These are phyloP conservation scores for Xerocomellus chrysenteron DNA, from an alignment of 768 basidiomycete species.

Conservation along the genomic window DNA sequence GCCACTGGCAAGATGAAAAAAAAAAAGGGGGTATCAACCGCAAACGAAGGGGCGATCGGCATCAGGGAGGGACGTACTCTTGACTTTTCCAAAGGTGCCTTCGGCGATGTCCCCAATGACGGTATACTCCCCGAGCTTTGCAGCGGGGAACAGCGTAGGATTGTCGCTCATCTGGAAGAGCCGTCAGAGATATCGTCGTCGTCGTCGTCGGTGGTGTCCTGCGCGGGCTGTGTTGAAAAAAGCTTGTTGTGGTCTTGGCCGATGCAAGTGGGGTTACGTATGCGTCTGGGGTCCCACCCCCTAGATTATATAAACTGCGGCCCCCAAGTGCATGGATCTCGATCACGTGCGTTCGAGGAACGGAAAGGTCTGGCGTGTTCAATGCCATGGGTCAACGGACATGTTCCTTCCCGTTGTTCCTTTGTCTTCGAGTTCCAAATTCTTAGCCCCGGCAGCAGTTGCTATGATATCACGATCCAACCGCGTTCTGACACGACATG, in stretches of 20 bases:
- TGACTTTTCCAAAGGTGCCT: constrained; percentile 98
- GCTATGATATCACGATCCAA: no score
- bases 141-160: constrained; percentile 47
- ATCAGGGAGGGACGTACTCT: constrained; percentile 62
- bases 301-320: constrained; percentile 19
- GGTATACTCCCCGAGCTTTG: constrained; percentile 88
- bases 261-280: constrained; percentile 25
- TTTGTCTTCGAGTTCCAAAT: neutral
- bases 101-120: constrained; percentile 88
- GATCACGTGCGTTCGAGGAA: constrained; percentile 14
- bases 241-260: constrained; percentile 20
- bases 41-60: constrained; percentile 14
- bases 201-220: constrained; percentile 9
- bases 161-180: constrained; percentile 27
- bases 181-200: constrained; percentile 8
- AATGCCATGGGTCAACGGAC: neutral
- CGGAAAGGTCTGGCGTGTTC: no score
- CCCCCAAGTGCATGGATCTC: constrained; percentile 4
- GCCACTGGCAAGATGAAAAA: constrained; percentile 61
- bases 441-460: no score
- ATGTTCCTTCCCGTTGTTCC: neutral
- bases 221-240: constrained; percentile 24
- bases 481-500: no score
- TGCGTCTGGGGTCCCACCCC: constrained; percentile 16
- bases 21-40: constrained; percentile 16